phyloP scores from a whole-genome alignment of 2,329 filamentous ascomycete species.

The Hypoxylon rubiginosum region DNA sequence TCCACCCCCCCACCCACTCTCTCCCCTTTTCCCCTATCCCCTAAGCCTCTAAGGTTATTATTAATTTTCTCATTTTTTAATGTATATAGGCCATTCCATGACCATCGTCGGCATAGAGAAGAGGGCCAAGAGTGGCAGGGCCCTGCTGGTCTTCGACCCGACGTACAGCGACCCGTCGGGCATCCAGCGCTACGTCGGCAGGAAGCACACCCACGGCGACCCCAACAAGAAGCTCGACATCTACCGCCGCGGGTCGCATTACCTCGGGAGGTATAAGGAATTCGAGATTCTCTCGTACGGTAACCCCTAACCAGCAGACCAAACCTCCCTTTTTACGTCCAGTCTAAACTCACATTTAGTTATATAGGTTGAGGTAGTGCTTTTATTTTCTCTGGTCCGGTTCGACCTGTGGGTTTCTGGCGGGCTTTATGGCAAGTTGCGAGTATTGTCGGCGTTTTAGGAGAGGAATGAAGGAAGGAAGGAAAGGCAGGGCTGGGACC shows the following conservation, averaged over 20 bases:
- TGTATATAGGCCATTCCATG: constrained; percentile 80
- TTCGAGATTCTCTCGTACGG: constrained; percentile 86
- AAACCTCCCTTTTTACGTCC: not conserved
- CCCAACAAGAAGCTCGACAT: constrained; percentile 72
- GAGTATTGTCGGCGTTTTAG: not conserved
- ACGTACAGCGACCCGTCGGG: constrained; percentile 78
- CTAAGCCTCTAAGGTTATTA: not conserved
- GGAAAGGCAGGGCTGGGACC: not conserved
- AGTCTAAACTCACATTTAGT: not conserved
- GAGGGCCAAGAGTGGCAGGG: constrained; percentile 71
- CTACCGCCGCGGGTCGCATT: constrained; percentile 78
- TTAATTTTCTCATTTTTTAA: no score
- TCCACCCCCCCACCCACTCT: not conserved
- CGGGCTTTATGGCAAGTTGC: not conserved
- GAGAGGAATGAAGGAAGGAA: not conserved
- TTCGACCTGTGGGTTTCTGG: not conserved
- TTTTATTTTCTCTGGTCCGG: no score
- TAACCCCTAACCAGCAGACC: no score
- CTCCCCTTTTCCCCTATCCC: not conserved
- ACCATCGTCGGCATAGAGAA: constrained; percentile 89
- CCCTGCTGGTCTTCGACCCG: constrained; percentile 90
- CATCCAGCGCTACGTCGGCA: constrained; percentile 71
- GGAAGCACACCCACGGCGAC: constrained; percentile 59
- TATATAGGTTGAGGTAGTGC: not conserved
- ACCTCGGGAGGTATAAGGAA: constrained; percentile 77